Base-by-base conservation (phyloP, 164 flowering plant species). In the Cinnamomum chago region DNA sequence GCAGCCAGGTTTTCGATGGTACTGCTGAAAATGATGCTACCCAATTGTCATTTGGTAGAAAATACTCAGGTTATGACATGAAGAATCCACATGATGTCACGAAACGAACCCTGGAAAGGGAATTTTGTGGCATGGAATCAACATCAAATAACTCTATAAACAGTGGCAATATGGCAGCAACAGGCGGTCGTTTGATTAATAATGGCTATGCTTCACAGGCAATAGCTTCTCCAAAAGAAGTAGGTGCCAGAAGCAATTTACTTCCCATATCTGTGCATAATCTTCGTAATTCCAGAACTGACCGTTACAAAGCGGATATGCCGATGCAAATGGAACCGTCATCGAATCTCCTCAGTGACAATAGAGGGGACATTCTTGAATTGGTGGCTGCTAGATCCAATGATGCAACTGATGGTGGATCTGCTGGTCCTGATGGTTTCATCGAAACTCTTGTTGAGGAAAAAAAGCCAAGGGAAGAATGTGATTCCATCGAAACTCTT, bases 341-440 rank as follows among this genome's bases (percentile, higher is more conserved):
- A 51, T 17, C 10, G 28, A 50, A 68, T 27, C 65, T 24, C 10
- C 18, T 62, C 20, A 64, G 68, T 50, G 15, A 62, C 55, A 65
- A 52, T 58, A 35, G 58, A 12, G 33, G 22, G 50, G 14, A 17
- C 18, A 28, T 35, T 30, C 25, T 9, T 68, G 50, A 78, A 51
- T 7, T 18, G 20, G 22, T 2, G 40, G 28, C 17, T 51, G 65
- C 17, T 6, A 62, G 58, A 65, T 20, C 30, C 25, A 40, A 23
- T 62, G 67, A 64, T 68, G 71, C 68, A 72, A 72, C 18, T 58
- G 62, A 58, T 51, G 62, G 64, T 40, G 65, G 55, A 77, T 67
- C 52, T 50, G 64, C 51, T 27, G 20, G n/a, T n/a, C n/a, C n/a
- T n/a, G n/a, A n/a, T n/a, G n/a, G 14, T 7, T 52, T 30, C 23